Percentiles rank a stretch among this genome's conserved stretches.
These are phyloP conservation scores for Backusella psychrophila DNA, from an alignment of 192 early-diverging fungal species.

Conservation along the genomic window DNA sequence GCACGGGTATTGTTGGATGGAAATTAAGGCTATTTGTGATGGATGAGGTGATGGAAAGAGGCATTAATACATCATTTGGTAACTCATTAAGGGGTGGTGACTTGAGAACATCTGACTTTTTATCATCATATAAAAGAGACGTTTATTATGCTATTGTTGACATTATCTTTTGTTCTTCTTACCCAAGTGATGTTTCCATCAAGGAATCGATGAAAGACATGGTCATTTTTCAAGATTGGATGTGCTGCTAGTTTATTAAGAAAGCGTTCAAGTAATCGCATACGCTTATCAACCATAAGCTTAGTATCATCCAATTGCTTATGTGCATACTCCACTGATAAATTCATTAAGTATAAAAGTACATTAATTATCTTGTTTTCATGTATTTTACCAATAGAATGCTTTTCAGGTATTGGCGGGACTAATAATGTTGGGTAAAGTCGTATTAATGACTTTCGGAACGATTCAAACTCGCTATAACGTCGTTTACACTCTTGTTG, in stretches of 20 bases:
- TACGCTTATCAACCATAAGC: constrained; percentile 81
- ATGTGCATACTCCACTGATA: constrained; percentile 55
- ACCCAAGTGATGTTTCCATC: constrained; percentile 71
- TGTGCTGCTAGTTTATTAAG: constrained; percentile 85
- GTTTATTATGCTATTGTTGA: background rate
- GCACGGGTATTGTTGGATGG: background rate
- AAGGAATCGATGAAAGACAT: constrained; percentile 89
- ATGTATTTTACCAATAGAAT: constrained; percentile 67
- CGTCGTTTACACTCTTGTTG: constrained; percentile 40
- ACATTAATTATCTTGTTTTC: background rate
- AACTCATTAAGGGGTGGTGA: background rate
- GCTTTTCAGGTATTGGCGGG: constrained; percentile 96
- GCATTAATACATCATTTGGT: background rate
- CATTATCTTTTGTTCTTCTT: background rate
- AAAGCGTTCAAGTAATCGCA: constrained; percentile 88
- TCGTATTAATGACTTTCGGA: constrained; percentile 69
- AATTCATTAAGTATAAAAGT: background rate
- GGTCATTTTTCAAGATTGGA: constrained; percentile 77
- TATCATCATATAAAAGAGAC: background rate
- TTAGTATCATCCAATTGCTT: constrained; percentile 83
- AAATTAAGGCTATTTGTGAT: background rate
- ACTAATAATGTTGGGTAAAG: constrained; percentile 84
- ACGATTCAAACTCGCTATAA: constrained; percentile 94
- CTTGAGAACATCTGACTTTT: constrained; percentile 5
- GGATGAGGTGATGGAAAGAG: background rate